Percentiles rank a stretch among this genome's conserved stretches.
Evolutionary conservation across 108 stramenopile genomes (phyloP).

Genomic region (Chaetoceros muelleri): DNA sequence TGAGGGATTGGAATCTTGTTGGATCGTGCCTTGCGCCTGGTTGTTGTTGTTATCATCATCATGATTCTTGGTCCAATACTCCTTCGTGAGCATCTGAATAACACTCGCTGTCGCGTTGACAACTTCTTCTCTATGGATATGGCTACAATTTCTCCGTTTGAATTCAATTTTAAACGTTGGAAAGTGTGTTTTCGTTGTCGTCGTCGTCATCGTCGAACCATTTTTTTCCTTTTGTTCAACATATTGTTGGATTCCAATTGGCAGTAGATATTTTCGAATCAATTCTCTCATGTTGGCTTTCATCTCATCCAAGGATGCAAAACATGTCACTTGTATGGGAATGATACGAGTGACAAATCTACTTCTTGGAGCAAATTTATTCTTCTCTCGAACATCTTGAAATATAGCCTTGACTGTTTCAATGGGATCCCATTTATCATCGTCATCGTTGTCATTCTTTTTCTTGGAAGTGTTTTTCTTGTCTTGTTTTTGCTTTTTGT

Average conservation of each 20-base stretch:
- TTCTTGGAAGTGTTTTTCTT: conserved; percentile 1
- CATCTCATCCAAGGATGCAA: conserved; percentile 62
- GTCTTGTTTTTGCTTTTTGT: neutral
- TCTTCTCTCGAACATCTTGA: conserved; percentile 19
- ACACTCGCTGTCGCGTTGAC: conserved; percentile 36
- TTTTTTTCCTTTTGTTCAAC: neutral
- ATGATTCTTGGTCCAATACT: conserved; percentile 1
- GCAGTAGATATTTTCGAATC: conserved; percentile 22
- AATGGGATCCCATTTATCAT: conserved; percentile 50
- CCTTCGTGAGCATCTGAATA: conserved; percentile 7
- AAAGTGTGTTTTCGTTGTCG: conserved; percentile 2
- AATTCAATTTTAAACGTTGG: conserved; percentile 49
- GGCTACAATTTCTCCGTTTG: conserved; percentile 45
- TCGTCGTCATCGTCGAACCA: neutral
- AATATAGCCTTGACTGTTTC: conserved; percentile 42
- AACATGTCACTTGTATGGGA: conserved; percentile 75
- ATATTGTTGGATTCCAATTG: neutral
- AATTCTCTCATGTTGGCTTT: conserved; percentile 23
- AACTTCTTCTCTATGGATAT: conserved; percentile 32
- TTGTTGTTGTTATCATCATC: conserved; percentile 11
- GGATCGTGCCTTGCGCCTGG: too few species aligned
- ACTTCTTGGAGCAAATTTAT: conserved; percentile 25
- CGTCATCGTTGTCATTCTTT: conserved; percentile 1
- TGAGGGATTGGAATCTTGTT: too few species aligned
- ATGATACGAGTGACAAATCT: conserved; percentile 73